phyloP scores from a whole-genome alignment of 768 basidiomycete genomes.

The Pleurotus pulmonarius region DNA sequence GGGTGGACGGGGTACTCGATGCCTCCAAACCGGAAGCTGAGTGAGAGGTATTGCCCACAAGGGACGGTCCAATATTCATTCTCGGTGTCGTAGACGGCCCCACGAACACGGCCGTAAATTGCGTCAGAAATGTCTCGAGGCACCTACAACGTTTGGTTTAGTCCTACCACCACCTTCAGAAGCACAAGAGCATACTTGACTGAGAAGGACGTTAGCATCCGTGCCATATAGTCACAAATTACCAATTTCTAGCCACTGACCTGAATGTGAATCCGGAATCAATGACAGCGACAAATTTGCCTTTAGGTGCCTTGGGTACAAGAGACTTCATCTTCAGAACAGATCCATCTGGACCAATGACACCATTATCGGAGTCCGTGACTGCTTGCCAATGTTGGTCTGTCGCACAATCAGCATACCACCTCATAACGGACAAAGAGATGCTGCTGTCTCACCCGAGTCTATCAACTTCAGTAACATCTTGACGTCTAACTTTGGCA shows the following conservation, averaged over 20 bases:
- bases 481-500: constrained; percentile 65
- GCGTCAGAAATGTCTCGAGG: constrained; percentile 73
- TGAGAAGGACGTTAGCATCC: background rate
- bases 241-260: background rate
- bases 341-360: constrained; percentile 75
- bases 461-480: constrained; percentile 56
- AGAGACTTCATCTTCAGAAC: constrained; percentile 59
- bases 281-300: constrained; percentile 67
- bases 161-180: background rate
- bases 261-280: constrained; percentile 66
- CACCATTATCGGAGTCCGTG: constrained; percentile 59
- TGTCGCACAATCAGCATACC: constrained; percentile 8
- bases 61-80: constrained; percentile 69
- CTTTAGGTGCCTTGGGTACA: constrained; percentile 61
- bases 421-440: background rate
- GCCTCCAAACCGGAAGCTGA: constrained; percentile 73
- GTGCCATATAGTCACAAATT: background rate
- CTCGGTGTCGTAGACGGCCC: constrained; percentile 57
- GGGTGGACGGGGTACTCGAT: constrained; percentile 69
- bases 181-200: background rate
- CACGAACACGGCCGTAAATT: constrained; percentile 76
- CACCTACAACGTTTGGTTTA: constrained; percentile 24
- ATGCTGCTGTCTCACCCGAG: constrained; percentile 26
- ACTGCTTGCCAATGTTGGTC: constrained; percentile 83
- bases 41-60: constrained; percentile 67